These are phyloP conservation scores for Exophiala dermatitidis DNA, from an alignment of 2,329 filamentous ascomycete genomes.

Conservation along the genomic window DNA sequence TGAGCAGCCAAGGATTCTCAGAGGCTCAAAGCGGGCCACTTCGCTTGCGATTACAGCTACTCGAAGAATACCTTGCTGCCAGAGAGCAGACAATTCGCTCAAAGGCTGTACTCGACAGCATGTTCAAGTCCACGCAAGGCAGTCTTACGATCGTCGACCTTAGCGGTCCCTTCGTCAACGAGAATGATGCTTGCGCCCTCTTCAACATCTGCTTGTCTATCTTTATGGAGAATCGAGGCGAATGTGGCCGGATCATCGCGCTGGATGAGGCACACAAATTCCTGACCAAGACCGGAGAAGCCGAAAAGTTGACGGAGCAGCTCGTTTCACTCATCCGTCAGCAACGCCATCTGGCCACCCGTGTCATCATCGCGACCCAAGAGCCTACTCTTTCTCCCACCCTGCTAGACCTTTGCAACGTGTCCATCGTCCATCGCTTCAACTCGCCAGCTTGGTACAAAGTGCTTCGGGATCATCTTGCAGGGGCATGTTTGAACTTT, in stretches of 20 bases:
- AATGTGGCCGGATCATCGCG: slow-evolving; percentile 55
- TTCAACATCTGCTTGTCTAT: slow-evolving; percentile 65
- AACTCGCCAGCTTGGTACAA: slow-evolving; percentile 57
- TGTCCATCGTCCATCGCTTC: slow-evolving; percentile 68
- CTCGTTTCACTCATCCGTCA: slow-evolving; percentile 59
- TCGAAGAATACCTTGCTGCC: slow-evolving; percentile 57
- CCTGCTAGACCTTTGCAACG: slow-evolving; percentile 62
- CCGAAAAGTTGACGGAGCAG: slow-evolving; percentile 52
- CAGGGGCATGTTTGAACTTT: slow-evolving; percentile 32
- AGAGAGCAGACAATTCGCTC: slow-evolving; percentile 11
- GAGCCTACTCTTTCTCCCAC: slow-evolving; percentile 64
- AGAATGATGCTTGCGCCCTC: slow-evolving; percentile 59
- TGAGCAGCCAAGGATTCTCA: slow-evolving; percentile 38
- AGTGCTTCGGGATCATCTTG: slow-evolving; percentile 43
- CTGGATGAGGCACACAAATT: slow-evolving; percentile 77
- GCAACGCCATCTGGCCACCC: slow-evolving; percentile 61
- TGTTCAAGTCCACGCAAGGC: slow-evolving; percentile 37
- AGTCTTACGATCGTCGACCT: slow-evolving; percentile 63
- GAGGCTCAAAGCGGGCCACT: slow-evolving; percentile 50
- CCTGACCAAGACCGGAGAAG: slow-evolving; percentile 53
- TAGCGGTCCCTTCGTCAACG: slow-evolving; percentile 62
- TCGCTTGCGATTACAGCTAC: slow-evolving; percentile 51
- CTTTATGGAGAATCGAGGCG: slow-evolving; percentile 51
- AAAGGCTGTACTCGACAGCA: slow-evolving; percentile 4
- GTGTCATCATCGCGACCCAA: slow-evolving; percentile 67